Percentiles rank a stretch among this genome's conserved stretches.
phyloP scores from a whole-genome alignment of 139 green algal species.

The Asterochloris sp. region DNA sequence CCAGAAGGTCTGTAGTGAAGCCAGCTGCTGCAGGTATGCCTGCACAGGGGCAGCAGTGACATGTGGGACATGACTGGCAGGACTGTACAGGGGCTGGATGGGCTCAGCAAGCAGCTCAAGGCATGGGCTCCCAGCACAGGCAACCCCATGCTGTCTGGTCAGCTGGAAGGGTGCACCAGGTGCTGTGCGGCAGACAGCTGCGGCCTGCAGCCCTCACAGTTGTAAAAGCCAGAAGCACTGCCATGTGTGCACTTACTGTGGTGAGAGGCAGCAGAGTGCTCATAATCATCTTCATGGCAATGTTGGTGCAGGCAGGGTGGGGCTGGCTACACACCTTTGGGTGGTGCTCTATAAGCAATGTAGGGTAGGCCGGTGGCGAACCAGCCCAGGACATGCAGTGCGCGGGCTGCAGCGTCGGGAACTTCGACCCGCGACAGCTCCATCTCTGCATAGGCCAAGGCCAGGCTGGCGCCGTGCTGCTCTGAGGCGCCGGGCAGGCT shows the following conservation, averaged over 20 bases:
- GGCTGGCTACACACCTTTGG: neutral
- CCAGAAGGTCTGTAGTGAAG: slow-evolving; percentile 13
- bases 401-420: slow-evolving; percentile 2
- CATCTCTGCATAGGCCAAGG: slow-evolving; percentile 15
- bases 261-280: neutral
- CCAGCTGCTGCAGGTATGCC: neutral
- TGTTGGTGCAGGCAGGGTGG: too few relatives aligned
- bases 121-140: too few relatives aligned
- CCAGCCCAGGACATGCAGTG: slow-evolving; percentile 23
- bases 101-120: too few relatives aligned
- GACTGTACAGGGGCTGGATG: too few relatives aligned
- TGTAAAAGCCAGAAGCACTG: neutral
- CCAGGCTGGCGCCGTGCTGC: slow-evolving; percentile 13
- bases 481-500: neutral
- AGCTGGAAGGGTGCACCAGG: too few relatives aligned
- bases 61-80: too few relatives aligned
- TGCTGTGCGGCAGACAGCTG: too few relatives aligned
- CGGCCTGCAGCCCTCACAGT: too few relatives aligned
- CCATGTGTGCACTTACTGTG: neutral
- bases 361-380: slow-evolving; percentile 13
- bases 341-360: slow-evolving; percentile 1
- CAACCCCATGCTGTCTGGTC: too few relatives aligned
- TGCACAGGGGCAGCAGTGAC: neutral
- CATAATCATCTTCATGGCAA: neutral
- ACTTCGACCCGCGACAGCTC: slow-evolving; percentile 16